Percentiles rank a stretch among this genome's conserved stretches.
Conservation (phyloP, 768 basidiomycete species). For the Amanita polypyramis region DNA sequence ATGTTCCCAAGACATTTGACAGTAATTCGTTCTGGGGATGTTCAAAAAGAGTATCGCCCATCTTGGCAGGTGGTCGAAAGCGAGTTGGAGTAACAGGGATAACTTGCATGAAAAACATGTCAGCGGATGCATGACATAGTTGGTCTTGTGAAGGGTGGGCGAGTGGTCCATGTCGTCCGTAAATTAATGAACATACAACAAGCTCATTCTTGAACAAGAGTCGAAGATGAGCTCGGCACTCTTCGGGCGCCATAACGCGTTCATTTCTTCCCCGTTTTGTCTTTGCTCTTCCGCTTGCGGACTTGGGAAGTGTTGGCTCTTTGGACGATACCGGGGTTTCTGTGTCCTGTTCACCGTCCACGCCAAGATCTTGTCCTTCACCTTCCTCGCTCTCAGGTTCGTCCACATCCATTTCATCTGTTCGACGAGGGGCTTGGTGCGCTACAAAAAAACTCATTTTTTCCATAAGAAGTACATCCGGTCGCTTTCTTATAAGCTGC, state of each 20-base stretch:
- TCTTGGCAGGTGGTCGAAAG: conserved; percentile 86
- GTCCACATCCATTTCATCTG: conserved; percentile 38
- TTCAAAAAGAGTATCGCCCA: conserved; percentile 91
- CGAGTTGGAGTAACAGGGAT: conserved; percentile 88
- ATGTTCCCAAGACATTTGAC: conserved; percentile 67
- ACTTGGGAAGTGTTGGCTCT: conserved; percentile 40
- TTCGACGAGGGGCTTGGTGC: conserved; percentile 15
- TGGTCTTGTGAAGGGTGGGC: conserved; percentile 48
- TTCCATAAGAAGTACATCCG: conserved; percentile 60
- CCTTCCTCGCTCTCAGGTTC: conserved; percentile 41
- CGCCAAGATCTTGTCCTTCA: conserved; percentile 27
- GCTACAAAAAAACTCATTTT: conserved; percentile 18
- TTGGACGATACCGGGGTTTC: conserved; percentile 15
- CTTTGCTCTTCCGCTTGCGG: conserved; percentile 72
- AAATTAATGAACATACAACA: conserved; percentile 77
- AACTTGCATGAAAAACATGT: conserved; percentile 97
- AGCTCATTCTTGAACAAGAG: conserved; percentile 78
- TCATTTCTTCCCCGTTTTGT: conserved; percentile 75
- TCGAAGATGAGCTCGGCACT: conserved; percentile 90
- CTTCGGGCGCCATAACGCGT: conserved; percentile 82
- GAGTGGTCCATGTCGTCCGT: conserved; percentile 86
- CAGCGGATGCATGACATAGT: conserved; percentile 66
- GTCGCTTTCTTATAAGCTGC: conserved; percentile 49
- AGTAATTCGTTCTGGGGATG: conserved; percentile 93
- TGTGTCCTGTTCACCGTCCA: conserved; percentile 39